phyloP scores from a whole-genome alignment of 352 stramenopile genomes.

The Phytopythium boreale region DNA sequence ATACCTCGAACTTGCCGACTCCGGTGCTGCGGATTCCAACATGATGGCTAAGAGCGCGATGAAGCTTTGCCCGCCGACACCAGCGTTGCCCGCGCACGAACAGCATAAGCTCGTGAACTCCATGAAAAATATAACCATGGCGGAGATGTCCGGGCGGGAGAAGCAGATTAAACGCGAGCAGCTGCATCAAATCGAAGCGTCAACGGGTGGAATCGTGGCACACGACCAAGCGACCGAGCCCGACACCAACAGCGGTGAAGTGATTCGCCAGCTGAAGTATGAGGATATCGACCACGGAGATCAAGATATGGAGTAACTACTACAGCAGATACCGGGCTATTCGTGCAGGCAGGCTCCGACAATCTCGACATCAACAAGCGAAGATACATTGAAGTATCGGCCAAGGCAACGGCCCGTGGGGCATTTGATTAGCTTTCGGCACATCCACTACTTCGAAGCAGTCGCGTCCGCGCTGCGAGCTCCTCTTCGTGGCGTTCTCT shows the following conservation, averaged over 20 bases:
- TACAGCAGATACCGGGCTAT: neutral
- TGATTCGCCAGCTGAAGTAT: slow-evolving; percentile 18
- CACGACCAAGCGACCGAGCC: no score
- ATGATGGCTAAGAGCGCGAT: slow-evolving; percentile 10
- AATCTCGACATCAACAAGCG: neutral
- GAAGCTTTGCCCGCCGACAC: slow-evolving; percentile 40
- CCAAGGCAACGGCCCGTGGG: neutral
- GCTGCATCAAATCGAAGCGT: neutral
- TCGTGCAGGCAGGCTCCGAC: slow-evolving; percentile 6
- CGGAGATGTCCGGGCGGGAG: slow-evolving; percentile 23
- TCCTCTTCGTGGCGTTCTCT: slow-evolving; percentile 67
- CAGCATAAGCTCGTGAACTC: slow-evolving; percentile 44
- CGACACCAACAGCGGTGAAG: neutral
- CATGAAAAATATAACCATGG: slow-evolving; percentile 50
- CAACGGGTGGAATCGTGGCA: no score
- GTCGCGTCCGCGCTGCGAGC: slow-evolving; percentile 34
- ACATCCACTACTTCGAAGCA: neutral
- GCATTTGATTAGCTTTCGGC: neutral
- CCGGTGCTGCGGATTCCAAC: slow-evolving; percentile 1
- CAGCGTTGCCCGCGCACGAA: slow-evolving; percentile 31
- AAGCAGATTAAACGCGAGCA: slow-evolving; percentile 6
- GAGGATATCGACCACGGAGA: slow-evolving; percentile 11
- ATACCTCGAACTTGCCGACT: slow-evolving; percentile 32
- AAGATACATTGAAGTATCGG: neutral
- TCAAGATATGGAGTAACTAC: slow-evolving; percentile 9